phyloP scores from a whole-genome alignment of 2,329 filamentous ascomycete genomes.

The Phaeosphaeria sp. region DNA sequence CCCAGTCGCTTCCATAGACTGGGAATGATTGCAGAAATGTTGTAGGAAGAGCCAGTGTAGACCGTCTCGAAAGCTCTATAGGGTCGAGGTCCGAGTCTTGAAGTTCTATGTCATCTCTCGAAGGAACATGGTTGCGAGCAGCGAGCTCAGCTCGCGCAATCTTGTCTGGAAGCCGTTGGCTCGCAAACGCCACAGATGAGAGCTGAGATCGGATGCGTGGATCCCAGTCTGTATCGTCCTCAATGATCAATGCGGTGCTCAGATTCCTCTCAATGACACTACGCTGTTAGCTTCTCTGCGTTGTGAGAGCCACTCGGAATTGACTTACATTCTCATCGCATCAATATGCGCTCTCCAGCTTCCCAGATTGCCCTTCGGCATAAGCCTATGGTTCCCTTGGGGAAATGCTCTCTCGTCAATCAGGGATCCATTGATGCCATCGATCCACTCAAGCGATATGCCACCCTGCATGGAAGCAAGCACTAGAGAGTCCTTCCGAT shows the following conservation, averaged over 20 bases:
- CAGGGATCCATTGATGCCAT: conserved; percentile 31
- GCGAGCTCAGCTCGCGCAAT: conserved; percentile 4
- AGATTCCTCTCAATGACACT: conserved; percentile 26
- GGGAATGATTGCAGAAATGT: conserved; percentile 16
- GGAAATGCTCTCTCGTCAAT: conserved; percentile 41
- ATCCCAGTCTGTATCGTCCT: conserved; percentile 38
- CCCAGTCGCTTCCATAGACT: conserved; percentile 44
- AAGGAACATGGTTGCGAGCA: conserved; percentile 2
- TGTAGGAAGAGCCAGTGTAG: background rate
- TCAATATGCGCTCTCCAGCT: conserved; percentile 39
- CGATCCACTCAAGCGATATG: background rate
- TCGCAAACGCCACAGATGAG: conserved; percentile 14
- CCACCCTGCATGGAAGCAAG: conserved; percentile 25
- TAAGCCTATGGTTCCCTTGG: conserved; percentile 39
- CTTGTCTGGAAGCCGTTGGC: conserved; percentile 16
- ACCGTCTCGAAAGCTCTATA: conserved; percentile 15
- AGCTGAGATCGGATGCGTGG: conserved; percentile 27
- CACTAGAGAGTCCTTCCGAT: conserved; percentile 45
- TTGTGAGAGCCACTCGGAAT: background rate
- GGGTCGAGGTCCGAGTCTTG: background rate
- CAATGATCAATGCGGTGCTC: conserved; percentile 28
- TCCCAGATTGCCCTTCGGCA: conserved; percentile 22
- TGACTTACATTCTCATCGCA: conserved; percentile 25
- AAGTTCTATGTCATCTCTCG: conserved; percentile 3
- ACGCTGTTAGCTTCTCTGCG: background rate